phyloP scores from a whole-genome alignment of 306 rosid species.

The Styphnolobium japonicum region DNA sequence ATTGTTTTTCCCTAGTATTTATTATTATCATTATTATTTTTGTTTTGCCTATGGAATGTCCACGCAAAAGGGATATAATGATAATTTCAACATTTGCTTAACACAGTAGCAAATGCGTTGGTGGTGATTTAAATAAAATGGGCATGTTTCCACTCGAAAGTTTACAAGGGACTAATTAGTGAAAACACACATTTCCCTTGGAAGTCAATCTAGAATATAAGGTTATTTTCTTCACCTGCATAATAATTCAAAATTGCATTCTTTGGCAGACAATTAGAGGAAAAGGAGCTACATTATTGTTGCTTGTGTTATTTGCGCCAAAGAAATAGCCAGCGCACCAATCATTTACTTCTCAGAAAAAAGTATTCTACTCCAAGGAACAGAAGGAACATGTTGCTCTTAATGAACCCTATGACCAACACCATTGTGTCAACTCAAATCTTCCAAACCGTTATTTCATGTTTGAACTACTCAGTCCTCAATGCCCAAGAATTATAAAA shows the following conservation, averaged over 20 bases:
- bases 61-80: neutral
- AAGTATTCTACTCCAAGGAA: neutral
- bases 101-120: neutral
- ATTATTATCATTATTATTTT: neutral
- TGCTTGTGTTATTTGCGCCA: neutral
- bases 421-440: neutral
- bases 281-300: neutral
- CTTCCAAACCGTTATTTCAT: neutral
- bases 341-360: neutral
- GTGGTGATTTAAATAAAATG: neutral
- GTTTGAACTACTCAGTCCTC: conserved; percentile 1
- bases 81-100: neutral
- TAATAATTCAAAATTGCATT: neutral
- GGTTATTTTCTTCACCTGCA: neutral
- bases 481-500: neutral
- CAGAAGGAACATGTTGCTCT: neutral
- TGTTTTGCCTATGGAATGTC: neutral
- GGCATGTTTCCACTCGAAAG: neutral
- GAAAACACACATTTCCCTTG: neutral
- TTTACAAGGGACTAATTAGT: neutral
- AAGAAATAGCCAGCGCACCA: neutral
- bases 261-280: neutral
- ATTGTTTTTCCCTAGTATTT: neutral
- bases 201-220: neutral
- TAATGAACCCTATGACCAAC: neutral